Evolutionary conservation across 106 monocot species (phyloP).

Genomic region (Allium fistulosum): DNA sequence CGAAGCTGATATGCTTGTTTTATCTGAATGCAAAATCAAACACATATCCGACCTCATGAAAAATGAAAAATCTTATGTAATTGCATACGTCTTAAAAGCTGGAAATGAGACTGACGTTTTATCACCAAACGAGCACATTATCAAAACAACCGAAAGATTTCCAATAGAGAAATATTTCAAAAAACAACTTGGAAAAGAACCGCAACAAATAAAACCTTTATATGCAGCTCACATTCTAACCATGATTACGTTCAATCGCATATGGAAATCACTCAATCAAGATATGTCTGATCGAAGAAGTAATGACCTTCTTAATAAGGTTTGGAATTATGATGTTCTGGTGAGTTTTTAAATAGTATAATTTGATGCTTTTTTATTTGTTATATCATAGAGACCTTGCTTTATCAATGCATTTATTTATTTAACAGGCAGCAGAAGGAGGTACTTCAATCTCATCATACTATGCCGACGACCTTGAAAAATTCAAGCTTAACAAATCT

Average conservation of each 20-base stretch:
- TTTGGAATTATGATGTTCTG: not conserved
- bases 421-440: not conserved
- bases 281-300: conserved; percentile 1
- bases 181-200: not conserved
- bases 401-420: not conserved
- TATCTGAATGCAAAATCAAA: conserved; percentile 13
- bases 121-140: conserved; percentile 4
- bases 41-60: conserved; percentile 2
- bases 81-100: conserved; percentile 16
- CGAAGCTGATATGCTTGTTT: conserved; percentile 16
- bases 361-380: too few species aligned
- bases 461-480: not conserved
- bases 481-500: conserved; percentile 1
- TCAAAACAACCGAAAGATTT: not conserved
- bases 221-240: conserved; percentile 18
- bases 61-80: conserved; percentile 7
- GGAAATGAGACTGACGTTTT: conserved; percentile 2
- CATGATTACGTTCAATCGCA: conserved; percentile 26
- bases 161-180: conserved; percentile 1
- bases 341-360: not conserved
- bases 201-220: not conserved
- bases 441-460: not conserved
- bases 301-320: conserved; percentile 5
- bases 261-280: conserved; percentile 28
- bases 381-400: too few species aligned